Percentiles rank a stretch among this genome's conserved stretches.
phyloP scores from a whole-genome alignment of 2,329 filamentous ascomycete species.

The Camillea tinctor region DNA sequence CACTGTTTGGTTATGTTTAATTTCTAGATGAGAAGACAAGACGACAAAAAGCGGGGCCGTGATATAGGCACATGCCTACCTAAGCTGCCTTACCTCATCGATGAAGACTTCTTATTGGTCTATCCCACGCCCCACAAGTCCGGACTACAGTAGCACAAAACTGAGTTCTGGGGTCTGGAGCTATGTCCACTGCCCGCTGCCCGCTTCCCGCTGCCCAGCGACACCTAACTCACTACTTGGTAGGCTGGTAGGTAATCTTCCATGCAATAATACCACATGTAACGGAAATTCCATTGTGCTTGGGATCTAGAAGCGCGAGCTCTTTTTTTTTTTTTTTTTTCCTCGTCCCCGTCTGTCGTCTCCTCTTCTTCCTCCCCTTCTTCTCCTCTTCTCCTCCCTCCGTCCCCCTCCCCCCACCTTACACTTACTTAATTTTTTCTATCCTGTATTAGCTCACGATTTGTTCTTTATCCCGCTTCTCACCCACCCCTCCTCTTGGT shows the following conservation, averaged over 20 bases:
- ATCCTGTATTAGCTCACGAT: no score
- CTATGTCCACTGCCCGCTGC: background rate
- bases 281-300: background rate
- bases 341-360: constrained; percentile 1
- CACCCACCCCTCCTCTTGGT: constrained; percentile 7
- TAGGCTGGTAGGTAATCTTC: background rate
- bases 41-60: background rate
- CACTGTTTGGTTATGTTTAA: background rate
- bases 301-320: background rate
- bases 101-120: background rate
- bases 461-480: background rate
- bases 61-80: background rate
- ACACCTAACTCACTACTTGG: background rate
- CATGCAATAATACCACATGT: background rate
- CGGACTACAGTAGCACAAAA: background rate
- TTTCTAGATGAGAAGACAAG: background rate
- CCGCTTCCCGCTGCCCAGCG: background rate
- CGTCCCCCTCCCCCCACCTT: background rate
- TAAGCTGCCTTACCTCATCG: background rate
- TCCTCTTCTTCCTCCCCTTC: background rate
- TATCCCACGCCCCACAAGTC: background rate
- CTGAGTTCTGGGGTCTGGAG: background rate
- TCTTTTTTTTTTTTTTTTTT: background rate
- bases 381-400: background rate
- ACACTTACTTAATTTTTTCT: background rate